Evolutionary conservation across 495 filamentous ascomycete species (phyloP), one percentile per base, ranked within the genome.

Genomic region (Neurospora sp.): DNA sequence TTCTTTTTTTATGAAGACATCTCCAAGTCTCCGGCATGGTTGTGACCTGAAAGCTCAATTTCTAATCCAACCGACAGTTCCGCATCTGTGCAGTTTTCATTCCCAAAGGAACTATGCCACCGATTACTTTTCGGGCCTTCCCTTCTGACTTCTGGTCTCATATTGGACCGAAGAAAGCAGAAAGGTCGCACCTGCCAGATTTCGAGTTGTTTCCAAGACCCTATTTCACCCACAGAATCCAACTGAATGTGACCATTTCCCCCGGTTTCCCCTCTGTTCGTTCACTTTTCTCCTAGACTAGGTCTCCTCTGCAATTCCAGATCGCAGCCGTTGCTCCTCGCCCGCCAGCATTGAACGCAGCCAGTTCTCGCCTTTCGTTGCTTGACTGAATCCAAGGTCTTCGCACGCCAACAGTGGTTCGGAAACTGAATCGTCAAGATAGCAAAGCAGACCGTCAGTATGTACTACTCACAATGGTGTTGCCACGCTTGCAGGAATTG

Each of bases 361-460:
- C 17, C 39, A 20, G 17, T n/a, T 17, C n/a, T 68, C 16, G 4
- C 38, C 35, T 16, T 68, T 40, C 20, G 22, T 20, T n/a, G 53
- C 39, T 71, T 39, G 35, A n/a, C 27, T 1, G 4, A 38, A 3
- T 71, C 12, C 6, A 61, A 71, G 3, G 9, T 14, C 10, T 44
- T 59, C 5, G n/a, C 22, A 37, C n/a, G 22, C 6, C 22, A 44
- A 5, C 8, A 20, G 37, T 45, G 6, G 10, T 69, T 39, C n/a
- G 42, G 22, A 2, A 69, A 38, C 70, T 20, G 9, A 71, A 61
- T 20, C 4, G 7, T 6, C 61, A 71, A 37, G n/a, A 75, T 76
- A 73, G 44, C 73, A 12, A 76, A 76, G 68, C 73, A 71, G 37
- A 75, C 75, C 3, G 73, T 35, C 20, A 75, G 69, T 70, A 72